Conservation (phyloP, 2,329 filamentous ascomycete species). For the Daldinia sp. region DNA sequence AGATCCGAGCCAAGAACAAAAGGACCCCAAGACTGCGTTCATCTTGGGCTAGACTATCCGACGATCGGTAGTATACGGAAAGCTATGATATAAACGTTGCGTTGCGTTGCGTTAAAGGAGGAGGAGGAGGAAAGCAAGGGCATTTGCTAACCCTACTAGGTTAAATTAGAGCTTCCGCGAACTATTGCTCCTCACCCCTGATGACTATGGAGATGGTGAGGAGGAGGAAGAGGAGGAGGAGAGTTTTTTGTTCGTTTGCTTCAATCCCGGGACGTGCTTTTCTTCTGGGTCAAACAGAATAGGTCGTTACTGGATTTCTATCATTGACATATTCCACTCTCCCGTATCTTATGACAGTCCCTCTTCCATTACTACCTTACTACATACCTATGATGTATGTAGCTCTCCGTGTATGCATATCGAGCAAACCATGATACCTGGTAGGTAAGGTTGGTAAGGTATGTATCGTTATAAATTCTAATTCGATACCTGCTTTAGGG, state of each 20-base stretch:
- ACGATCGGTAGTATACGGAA: conserved; percentile 14
- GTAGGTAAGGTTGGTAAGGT: no score
- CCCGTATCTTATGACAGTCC: background rate
- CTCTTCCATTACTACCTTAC: background rate
- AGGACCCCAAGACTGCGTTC: conserved; percentile 1
- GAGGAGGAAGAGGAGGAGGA: background rate
- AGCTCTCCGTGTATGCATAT: background rate
- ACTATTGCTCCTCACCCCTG: conserved; percentile 4
- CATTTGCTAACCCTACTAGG: conserved; percentile 14
- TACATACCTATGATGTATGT: conserved; percentile 1
- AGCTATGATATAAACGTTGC: conserved; percentile 28
- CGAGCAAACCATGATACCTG: background rate
- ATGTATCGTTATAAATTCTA: background rate
- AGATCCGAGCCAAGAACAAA: conserved; percentile 21
- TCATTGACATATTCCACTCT: no score
- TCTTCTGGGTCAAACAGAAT: background rate
- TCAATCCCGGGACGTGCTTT: background rate
- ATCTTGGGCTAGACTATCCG: conserved; percentile 13
- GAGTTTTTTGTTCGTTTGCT: conserved; percentile 2
- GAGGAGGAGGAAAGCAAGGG: conserved; percentile 32
- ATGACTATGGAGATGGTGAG: background rate
- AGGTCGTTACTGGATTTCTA: no score
- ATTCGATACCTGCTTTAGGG: background rate
- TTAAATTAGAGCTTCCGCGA: conserved; percentile 9
- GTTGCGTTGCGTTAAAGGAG: no score